Evolutionary conservation across 23 red algal genomes (phyloP), one percentile per base, ranked within the genome.

Genomic region (Gracilariopsis chorda): DNA sequence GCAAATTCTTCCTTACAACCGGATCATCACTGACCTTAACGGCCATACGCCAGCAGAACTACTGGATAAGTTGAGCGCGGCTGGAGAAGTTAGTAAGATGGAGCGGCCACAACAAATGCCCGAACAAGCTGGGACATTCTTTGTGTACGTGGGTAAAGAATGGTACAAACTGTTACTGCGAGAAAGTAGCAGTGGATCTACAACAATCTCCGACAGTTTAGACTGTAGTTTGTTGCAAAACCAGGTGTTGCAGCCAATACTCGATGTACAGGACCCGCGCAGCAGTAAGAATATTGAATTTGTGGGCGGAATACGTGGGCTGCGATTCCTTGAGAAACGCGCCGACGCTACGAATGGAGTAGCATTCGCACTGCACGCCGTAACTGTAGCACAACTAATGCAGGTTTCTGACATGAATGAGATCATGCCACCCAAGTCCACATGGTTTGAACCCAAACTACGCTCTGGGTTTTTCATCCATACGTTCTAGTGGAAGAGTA

Each of bases 381-480:
- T 94, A 0, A 53, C 81, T 27, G 69, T 94, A 9, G 69, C 51
- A 33, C 53, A 86, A 30, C 55, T 94, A 7, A 65, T 94, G 63
- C 34, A 78, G 41, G 82, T 94, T 65, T 53, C 91, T 23, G 91
- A 94, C 73, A 48, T 44, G 6, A 67, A 67, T 4, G 91, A 79
- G 70, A 63, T 85, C 51, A 94, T 94, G 91, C 91, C 91, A 8
- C 91, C 91, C 13, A 94, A 94, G 36, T 86, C 79, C 8, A 94
- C 91, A 53, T 94, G 91, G 80, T 94, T 94, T 77, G 73, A 84
- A 63, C 91, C 91, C 27, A 94, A 94, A 70, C 81, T 94, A 1
- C 61, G 79, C 21, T 86, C 67, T n/a, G 80, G 80, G 2, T 86
- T 94, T 29, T 94, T 94, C 69, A 72, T 94, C n/a, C 91, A 94